Conservation (phyloP, 1,284 basidiomycete genomes). For the Microbotryum violaceum region DNA sequence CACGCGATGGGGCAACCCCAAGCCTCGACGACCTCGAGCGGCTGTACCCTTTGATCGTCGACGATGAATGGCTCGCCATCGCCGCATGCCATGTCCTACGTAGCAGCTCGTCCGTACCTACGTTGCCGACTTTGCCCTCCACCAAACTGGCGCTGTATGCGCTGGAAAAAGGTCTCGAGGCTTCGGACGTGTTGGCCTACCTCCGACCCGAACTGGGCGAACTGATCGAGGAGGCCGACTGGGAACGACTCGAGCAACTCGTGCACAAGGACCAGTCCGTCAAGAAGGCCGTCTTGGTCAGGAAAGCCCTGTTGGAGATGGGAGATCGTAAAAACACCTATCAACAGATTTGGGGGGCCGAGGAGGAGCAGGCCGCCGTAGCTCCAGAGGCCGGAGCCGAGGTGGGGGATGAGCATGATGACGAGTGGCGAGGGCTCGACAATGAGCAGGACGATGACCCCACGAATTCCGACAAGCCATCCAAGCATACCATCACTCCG, state of each 20-base stretch:
- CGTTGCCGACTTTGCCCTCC: not conserved
- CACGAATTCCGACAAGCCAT: not conserved
- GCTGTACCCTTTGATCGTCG: not conserved
- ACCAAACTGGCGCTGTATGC: constrained; percentile 4
- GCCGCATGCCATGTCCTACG: not conserved
- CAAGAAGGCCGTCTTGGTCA: not conserved
- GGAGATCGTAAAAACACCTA: constrained; percentile 26
- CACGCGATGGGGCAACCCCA: not conserved
- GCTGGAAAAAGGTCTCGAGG: constrained; percentile 3
- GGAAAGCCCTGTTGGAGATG: constrained; percentile 18
- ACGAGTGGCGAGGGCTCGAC: constrained; percentile 26
- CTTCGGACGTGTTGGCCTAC: constrained; percentile 2
- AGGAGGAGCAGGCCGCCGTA: not conserved
- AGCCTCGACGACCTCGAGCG: not conserved
- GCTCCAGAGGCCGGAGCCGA: not conserved
- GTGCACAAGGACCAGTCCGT: constrained; percentile 3
- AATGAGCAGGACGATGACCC: constrained; percentile 8
- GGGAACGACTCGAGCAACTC: constrained; percentile 3
- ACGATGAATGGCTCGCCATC: constrained; percentile 12
- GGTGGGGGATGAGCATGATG: constrained; percentile 7
- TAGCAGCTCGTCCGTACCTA: not conserved
- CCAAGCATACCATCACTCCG: constrained; percentile 33
- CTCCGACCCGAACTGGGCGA: not conserved
- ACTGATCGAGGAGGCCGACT: constrained; percentile 9
- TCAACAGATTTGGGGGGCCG: constrained; percentile 18